These are phyloP conservation scores for Rhazya stricta DNA, from an alignment of 257 asterid species.

Conservation along the genomic window DNA sequence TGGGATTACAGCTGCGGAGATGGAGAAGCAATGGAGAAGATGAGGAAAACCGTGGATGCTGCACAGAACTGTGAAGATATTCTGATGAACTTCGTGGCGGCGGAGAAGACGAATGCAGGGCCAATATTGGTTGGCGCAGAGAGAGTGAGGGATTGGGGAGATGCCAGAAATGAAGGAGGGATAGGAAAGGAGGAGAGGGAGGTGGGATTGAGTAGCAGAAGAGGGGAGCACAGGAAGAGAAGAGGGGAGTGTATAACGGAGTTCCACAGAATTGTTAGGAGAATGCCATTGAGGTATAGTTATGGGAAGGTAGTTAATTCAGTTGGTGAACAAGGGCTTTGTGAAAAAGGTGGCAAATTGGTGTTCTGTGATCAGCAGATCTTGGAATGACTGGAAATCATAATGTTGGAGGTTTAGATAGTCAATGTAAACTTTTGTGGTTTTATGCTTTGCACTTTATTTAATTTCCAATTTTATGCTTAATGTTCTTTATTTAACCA, in stretches of 20 bases:
- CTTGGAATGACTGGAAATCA: constrained; percentile 15
- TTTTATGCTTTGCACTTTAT: too few species aligned
- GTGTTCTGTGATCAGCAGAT: constrained; percentile 62
- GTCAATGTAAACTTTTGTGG: too few species aligned
- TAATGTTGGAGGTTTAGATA: too few species aligned
- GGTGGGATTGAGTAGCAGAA: constrained; percentile 81
- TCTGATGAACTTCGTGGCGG: constrained; percentile 74
- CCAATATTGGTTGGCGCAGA: constrained; percentile 58
- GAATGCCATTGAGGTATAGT: constrained; percentile 74
- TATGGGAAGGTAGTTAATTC: constrained; percentile 66
- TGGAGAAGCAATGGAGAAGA: constrained; percentile 20
- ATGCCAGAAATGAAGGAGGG: constrained; percentile 66
- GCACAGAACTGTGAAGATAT: constrained; percentile 82
- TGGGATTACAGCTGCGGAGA: constrained; percentile 52
- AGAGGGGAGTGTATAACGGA: constrained; percentile 75
- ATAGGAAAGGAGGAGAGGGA: constrained; percentile 37
- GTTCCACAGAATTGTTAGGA: constrained; percentile 63
- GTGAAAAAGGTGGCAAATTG: constrained; percentile 60
- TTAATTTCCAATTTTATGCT: too few species aligned
- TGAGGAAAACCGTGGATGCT: constrained; percentile 41
- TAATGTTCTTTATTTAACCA: too few species aligned
- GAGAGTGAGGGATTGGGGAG: constrained; percentile 84
- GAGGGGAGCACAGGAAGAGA: constrained; percentile 68
- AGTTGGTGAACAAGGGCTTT: constrained; percentile 80
- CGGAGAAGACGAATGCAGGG: constrained; percentile 49